phyloP scores from a whole-genome alignment of 352 stramenopile species.

The Phytophthora colocasiae region DNA sequence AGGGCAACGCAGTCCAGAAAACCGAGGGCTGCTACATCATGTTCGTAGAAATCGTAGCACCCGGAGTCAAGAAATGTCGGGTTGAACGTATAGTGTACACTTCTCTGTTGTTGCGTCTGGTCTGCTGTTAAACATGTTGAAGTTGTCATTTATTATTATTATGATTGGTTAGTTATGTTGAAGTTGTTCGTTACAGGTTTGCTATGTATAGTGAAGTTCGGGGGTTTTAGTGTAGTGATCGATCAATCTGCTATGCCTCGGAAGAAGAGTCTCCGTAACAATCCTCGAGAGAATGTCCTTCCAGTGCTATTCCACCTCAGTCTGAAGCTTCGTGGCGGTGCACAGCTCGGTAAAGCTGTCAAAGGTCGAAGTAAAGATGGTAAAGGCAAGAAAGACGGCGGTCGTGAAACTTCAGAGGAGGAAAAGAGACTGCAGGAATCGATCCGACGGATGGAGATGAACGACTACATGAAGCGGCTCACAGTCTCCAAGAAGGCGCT shows the following conservation, averaged over 20 bases:
- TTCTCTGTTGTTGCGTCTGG: too few species aligned
- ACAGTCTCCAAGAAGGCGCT: constrained; percentile 80
- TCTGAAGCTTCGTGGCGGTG: constrained; percentile 63
- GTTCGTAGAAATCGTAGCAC: too few species aligned
- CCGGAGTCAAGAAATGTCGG: too few species aligned
- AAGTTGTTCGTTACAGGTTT: constrained; percentile 28
- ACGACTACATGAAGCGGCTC: constrained; percentile 85
- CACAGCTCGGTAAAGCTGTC: constrained; percentile 80
- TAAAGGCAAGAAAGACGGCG: constrained; percentile 62
- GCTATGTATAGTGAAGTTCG: constrained; percentile 8
- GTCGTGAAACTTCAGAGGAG: constrained; percentile 64
- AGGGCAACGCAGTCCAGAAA: too few species aligned
- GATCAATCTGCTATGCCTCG: constrained; percentile 16
- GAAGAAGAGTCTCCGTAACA: constrained; percentile 36
- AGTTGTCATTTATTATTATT: too few species aligned
- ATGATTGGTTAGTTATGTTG: constrained; percentile 25
- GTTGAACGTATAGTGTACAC: too few species aligned
- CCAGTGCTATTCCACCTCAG: constrained; percentile 38
- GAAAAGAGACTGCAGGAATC: constrained; percentile 77
- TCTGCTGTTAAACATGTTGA: too few species aligned
- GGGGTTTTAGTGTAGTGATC: background rate
- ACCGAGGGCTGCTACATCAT: too few species aligned
- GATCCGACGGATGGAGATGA: constrained; percentile 87
- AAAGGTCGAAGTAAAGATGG: constrained; percentile 83
- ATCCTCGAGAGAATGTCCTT: constrained; percentile 8